phyloP scores from a whole-genome alignment of 495 filamentous ascomycete genomes.

The Glonium stellatum region DNA sequence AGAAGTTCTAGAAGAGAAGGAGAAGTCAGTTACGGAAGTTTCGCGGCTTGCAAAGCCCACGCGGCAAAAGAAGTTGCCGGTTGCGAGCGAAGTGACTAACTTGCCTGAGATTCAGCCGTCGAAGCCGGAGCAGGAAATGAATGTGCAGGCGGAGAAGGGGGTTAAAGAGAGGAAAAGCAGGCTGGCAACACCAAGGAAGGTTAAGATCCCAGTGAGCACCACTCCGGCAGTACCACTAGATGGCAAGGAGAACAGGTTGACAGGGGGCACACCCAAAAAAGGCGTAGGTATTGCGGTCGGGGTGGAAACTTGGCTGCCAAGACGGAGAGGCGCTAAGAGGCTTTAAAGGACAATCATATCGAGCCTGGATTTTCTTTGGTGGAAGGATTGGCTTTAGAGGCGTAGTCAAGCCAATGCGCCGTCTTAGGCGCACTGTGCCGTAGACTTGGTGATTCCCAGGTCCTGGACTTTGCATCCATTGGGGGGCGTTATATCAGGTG shows the following conservation, averaged over 20 bases:
- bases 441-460: too few relatives aligned
- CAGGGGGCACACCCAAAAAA: slow-evolving; percentile 14
- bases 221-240: slow-evolving; percentile 5
- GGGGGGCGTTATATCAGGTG: too few relatives aligned
- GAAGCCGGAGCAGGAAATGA: background rate
- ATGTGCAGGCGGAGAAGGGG: background rate
- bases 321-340: slow-evolving; percentile 16
- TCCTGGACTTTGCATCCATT: too few relatives aligned
- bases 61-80: background rate
- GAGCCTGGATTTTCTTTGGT: too few relatives aligned
- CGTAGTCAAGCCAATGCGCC: too few relatives aligned
- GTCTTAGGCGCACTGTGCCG: too few relatives aligned
- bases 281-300: slow-evolving; percentile 6
- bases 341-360: too few relatives aligned
- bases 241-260: slow-evolving; percentile 23
- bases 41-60: background rate
- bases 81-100: background rate
- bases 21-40: background rate
- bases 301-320: slow-evolving; percentile 18
- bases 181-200: slow-evolving; percentile 20
- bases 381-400: too few relatives aligned
- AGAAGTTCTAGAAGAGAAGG: slow-evolving; percentile 18
- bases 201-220: slow-evolving; percentile 12
- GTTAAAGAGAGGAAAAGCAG: slow-evolving; percentile 23
- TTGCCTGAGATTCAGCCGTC: background rate